phyloP scores from a whole-genome alignment of 164 flowering plant species.

The Magnolia sinica region DNA sequence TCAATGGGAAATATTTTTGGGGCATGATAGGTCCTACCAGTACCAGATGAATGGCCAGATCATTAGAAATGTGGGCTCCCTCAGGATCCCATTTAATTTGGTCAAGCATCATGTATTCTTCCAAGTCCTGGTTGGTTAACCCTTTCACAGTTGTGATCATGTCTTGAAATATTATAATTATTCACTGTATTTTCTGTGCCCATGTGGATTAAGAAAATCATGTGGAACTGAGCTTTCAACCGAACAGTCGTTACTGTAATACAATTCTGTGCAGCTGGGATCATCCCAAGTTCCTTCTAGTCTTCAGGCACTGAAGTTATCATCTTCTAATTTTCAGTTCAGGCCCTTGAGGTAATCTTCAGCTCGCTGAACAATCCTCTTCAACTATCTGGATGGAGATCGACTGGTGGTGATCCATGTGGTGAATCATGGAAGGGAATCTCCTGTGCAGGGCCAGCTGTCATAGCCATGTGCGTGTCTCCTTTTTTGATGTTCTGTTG shows the following conservation, averaged over 20 bases:
- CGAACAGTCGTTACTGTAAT: background rate
- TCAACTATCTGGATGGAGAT: slow-evolving; percentile 76
- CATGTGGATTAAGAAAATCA: background rate
- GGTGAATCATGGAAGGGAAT: slow-evolving; percentile 86
- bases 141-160: background rate
- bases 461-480: slow-evolving; percentile 60
- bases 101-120: background rate
- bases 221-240: background rate
- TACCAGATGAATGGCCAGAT: background rate
- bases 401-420: slow-evolving; percentile 86
- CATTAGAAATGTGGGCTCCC: background rate
- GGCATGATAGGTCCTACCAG: background rate
- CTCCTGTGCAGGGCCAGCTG: slow-evolving; percentile 68
- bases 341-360: slow-evolving; percentile 67
- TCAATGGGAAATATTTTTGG: background rate
- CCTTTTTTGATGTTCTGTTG: background rate
- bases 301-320: background rate
- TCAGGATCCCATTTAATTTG: background rate
- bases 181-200: background rate
- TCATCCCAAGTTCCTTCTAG: background rate
- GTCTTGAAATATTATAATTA: background rate
- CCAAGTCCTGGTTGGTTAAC: background rate
- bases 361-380: slow-evolving; percentile 63
- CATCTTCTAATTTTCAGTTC: slow-evolving; percentile 38
- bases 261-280: background rate